Base-by-base conservation (phyloP, 2,329 filamentous ascomycete species). In the Zymoseptoria pseudotritici region DNA sequence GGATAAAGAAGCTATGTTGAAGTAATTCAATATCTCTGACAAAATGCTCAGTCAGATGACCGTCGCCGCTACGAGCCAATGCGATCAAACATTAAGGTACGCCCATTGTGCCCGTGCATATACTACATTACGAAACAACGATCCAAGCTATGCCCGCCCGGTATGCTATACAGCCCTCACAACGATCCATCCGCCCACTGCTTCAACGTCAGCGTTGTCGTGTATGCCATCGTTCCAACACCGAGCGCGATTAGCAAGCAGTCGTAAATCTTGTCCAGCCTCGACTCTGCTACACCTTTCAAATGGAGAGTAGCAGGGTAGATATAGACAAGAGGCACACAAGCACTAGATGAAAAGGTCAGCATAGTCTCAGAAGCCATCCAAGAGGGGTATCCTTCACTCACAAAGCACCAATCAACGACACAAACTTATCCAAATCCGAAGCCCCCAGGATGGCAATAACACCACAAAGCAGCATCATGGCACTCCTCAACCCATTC, bases 251-350 rank as follows among this genome's bases (percentile, higher is more conserved):
- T 86, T 70, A 91, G 79, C 1, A 76, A 69, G 4, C 88, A 61
- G 68, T 91, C 88, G 4, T 83, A 78, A 2, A 74, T 71, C 74
- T 85, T 89, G 26, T 76, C 80, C 70, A 73, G 76, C 31, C 71
- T 73, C n/a, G 79, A 82, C 54, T 80, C 77, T 6, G 87, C 88
- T 3, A 87, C 79, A 4, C 85, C 87, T 67, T 80, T 84, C 74
- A 84, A 87, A 71, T 91, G 88, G 68, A 91, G 70, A 63, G 81
- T 86, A 0, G 88, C 82, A 51, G 89, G 88, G 69, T 90, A 91
- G 60, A 91, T 88, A 73, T 90, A 91, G 10, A 91, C 87, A 64
- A 91, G 74, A 13, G 88, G 88, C 57, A 91, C 86, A 66, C 88
- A 91, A 1, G 87, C 87, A 68, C 36, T 46, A n/a, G 13, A 17